Percentiles rank a stretch among this genome's conserved stretches.
Conservation (phyloP, 2,329 filamentous ascomycete species). For the Cadophora gregata region DNA sequence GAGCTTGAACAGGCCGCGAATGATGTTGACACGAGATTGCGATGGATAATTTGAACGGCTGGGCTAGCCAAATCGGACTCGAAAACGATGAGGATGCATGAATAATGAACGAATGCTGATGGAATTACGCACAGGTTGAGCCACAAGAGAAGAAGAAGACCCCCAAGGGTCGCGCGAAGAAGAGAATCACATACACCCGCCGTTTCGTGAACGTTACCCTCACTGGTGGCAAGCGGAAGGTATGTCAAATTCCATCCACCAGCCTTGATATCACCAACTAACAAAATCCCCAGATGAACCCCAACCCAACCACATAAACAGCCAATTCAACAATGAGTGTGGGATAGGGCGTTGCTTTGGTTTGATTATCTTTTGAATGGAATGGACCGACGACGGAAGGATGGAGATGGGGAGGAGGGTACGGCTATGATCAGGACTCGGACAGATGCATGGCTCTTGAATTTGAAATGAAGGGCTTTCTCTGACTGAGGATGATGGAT, state of each 20-base stretch:
- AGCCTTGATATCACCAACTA: neutral
- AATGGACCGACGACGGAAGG: conserved; percentile 1
- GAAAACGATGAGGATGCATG: neutral
- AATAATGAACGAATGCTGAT: conserved; percentile 35
- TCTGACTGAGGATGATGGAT: conserved; percentile 2
- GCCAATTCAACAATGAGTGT: conserved; percentile 34
- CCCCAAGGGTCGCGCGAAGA: conserved; percentile 96
- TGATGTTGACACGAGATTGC: neutral
- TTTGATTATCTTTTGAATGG: conserved; percentile 15
- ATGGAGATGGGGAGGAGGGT: neutral
- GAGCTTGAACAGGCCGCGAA: neutral
- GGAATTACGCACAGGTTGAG: conserved; percentile 69
- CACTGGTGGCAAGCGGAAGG: conserved; percentile 98
- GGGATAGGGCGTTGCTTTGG: conserved; percentile 33
- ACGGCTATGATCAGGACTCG: conserved; percentile 3
- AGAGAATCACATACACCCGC: conserved; percentile 95
- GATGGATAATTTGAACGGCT: neutral
- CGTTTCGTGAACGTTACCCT: conserved; percentile 98
- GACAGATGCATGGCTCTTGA: neutral
- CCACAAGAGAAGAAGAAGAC: conserved; percentile 94
- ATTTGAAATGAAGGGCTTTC: neutral
- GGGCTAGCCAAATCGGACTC: neutral
- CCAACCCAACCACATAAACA: conserved; percentile 75
- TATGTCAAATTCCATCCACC: conserved; percentile 45
- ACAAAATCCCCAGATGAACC: conserved; percentile 71